Evolutionary conservation across 441 rosid genomes (phyloP).

Genomic region (Erodium texanum): DNA sequence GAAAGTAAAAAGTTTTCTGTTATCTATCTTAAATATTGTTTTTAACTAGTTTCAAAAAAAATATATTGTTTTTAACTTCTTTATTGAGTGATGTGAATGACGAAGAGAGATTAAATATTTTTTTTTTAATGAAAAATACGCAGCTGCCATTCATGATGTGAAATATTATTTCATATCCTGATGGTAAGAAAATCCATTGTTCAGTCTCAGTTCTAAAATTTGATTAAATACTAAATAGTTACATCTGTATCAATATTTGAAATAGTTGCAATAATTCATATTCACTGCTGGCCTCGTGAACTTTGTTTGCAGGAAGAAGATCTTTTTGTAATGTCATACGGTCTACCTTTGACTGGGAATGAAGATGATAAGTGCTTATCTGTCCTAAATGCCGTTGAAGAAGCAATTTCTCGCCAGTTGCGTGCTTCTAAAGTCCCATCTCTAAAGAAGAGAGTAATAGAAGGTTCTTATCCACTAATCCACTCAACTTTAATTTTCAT

Average conservation of each 20-base stretch:
- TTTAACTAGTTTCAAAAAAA: too few species aligned
- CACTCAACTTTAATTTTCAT: conserved; percentile 11
- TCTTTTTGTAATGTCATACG: conserved; percentile 79
- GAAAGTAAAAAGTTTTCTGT: background rate
- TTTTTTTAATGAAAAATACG: background rate
- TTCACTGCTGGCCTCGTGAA: conserved; percentile 4
- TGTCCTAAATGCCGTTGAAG: conserved; percentile 84
- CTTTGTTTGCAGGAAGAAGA: conserved; percentile 76
- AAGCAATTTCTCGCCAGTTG: conserved; percentile 72
- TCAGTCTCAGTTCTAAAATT: background rate
- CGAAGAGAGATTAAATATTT: background rate
- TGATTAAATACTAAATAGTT: background rate
- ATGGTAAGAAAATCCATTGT: background rate
- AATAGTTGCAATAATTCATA: background rate
- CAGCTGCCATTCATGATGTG: background rate
- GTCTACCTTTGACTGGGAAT: conserved; percentile 70
- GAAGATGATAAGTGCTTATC: conserved; percentile 81
- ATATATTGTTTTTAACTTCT: too few species aligned
- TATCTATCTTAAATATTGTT: too few species aligned
- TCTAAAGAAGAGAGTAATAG: conserved; percentile 48
- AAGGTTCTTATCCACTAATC: conserved; percentile 41
- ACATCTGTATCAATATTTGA: background rate
- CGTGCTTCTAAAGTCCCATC: conserved; percentile 73
- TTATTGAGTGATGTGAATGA: background rate
- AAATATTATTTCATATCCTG: background rate